These are phyloP conservation scores for Ploettnerulaceae sp. DNA, from an alignment of 2,329 filamentous ascomycete species.

Conservation along the genomic window DNA sequence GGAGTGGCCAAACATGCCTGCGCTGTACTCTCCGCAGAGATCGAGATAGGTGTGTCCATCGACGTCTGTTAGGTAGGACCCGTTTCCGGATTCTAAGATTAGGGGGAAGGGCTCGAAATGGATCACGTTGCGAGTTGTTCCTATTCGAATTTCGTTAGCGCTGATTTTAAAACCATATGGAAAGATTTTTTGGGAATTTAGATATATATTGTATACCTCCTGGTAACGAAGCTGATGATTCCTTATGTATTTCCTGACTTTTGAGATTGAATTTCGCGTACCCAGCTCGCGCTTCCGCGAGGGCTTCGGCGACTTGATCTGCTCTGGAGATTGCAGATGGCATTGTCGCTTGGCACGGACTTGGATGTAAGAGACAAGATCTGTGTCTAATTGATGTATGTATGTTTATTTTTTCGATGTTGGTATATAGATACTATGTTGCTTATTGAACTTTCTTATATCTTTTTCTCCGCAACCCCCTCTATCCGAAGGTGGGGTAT, in stretches of 20 bases:
- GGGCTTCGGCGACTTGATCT: constrained; percentile 6
- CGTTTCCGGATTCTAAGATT: constrained; percentile 13
- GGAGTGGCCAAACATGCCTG: constrained; percentile 62
- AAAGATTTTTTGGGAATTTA: too few relatives aligned
- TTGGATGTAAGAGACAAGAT: too few relatives aligned
- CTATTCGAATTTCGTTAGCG: constrained; percentile 1
- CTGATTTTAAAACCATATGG: too few relatives aligned
- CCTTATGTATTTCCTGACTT: constrained; percentile 7
- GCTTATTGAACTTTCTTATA: too few relatives aligned
- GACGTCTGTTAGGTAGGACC: constrained; percentile 11
- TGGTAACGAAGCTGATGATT: constrained; percentile 5
- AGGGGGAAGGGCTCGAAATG: constrained; percentile 18
- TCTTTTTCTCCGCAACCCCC: not conserved
- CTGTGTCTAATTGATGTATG: too few relatives aligned
- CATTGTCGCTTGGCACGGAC: constrained; percentile 1
- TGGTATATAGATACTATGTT: too few relatives aligned
- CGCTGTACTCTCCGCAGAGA: constrained; percentile 57
- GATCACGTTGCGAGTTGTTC: constrained; percentile 17
- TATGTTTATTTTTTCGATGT: too few relatives aligned
- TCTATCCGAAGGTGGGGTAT: constrained; percentile 4
- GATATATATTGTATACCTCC: constrained; percentile 5
- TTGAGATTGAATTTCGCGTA: constrained; percentile 11
- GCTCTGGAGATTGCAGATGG: constrained; percentile 6
- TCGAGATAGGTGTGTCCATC: constrained; percentile 45
- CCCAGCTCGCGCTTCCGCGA: constrained; percentile 1